phyloP scores from a whole-genome alignment of 768 basidiomycete genomes.

The Lactifluus subvellereus region DNA sequence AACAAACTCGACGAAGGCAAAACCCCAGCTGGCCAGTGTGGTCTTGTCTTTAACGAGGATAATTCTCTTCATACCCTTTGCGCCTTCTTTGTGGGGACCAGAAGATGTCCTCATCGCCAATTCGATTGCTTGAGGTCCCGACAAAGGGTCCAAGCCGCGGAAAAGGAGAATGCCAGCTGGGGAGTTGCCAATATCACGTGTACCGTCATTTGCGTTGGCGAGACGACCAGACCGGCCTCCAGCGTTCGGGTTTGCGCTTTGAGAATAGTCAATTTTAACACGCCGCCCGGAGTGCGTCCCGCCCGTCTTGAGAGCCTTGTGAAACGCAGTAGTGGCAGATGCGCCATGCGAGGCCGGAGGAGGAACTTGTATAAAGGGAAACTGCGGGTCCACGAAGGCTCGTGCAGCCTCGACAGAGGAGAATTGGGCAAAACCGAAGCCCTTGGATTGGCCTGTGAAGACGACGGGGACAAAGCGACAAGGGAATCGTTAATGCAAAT shows the following conservation, averaged over 20 bases:
- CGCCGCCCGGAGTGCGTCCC: slow-evolving; percentile 71
- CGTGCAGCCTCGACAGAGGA: slow-evolving; percentile 78
- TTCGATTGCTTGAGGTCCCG: slow-evolving; percentile 82
- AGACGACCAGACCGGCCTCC: slow-evolving; percentile 49
- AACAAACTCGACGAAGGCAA: slow-evolving; percentile 89
- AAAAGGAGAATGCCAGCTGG: slow-evolving; percentile 81
- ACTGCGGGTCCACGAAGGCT: slow-evolving; percentile 85
- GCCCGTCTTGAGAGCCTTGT: slow-evolving; percentile 69
- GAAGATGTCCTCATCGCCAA: slow-evolving; percentile 79
- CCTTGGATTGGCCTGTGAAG: slow-evolving; percentile 75
- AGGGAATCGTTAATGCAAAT: slow-evolving; percentile 60
- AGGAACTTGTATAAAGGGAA: slow-evolving; percentile 89
- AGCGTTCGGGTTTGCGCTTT: slow-evolving; percentile 71
- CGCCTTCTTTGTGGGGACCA: slow-evolving; percentile 70
- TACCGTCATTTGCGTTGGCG: slow-evolving; percentile 83
- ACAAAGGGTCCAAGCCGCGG: slow-evolving; percentile 83
- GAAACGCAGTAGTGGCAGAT: slow-evolving; percentile 62
- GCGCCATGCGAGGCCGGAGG: slow-evolving; percentile 86
- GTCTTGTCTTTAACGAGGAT: slow-evolving; percentile 85
- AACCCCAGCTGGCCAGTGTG: slow-evolving; percentile 86
- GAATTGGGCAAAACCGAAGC: slow-evolving; percentile 97
- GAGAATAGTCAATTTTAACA: slow-evolving; percentile 94
- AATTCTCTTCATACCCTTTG: slow-evolving; percentile 82
- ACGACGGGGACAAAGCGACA: slow-evolving; percentile 11
- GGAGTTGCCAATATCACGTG: slow-evolving; percentile 87